Evolutionary conservation across 2,329 filamentous ascomycete genomes (phyloP).

Genomic region (Ophiostoma sp.): DNA sequence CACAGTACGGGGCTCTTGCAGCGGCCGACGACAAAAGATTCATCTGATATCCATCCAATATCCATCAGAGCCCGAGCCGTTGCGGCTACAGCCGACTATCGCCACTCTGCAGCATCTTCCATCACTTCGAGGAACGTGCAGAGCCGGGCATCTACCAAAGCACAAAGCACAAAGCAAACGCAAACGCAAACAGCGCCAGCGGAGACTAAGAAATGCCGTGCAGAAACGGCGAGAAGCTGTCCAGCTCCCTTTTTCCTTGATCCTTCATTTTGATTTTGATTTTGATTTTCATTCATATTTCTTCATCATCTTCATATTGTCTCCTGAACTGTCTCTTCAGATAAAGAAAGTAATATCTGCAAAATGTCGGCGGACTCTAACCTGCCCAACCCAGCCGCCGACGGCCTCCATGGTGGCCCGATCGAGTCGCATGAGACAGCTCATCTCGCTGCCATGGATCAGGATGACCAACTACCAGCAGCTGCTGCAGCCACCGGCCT

Average conservation of each 20-base stretch:
- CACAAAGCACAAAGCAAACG: neutral
- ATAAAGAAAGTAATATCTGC: neutral
- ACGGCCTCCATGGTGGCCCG: neutral
- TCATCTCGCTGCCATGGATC: too few relatives aligned
- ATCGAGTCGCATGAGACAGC: neutral
- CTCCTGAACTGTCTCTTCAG: neutral
- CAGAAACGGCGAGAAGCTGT: constrained; percentile 5
- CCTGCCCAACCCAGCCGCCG: too few relatives aligned
- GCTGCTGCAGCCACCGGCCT: neutral
- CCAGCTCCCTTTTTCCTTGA: neutral
- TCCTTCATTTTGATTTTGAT: neutral
- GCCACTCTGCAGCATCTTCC: too few relatives aligned
- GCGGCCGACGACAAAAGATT: too few relatives aligned
- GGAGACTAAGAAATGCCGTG: neutral
- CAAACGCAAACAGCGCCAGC: neutral
- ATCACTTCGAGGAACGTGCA: too few relatives aligned
- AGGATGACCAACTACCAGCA: neutral
- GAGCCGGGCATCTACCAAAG: neutral
- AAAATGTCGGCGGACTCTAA: neutral
- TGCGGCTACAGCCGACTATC: too few relatives aligned
- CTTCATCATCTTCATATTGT: neutral
- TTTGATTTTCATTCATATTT: neutral
- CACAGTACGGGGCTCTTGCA: neutral
- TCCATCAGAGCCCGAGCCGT: too few relatives aligned
- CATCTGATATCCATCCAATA: neutral